phyloP scores from a whole-genome alignment of 257 asterid species.

The Haberlea rhodopensis region DNA sequence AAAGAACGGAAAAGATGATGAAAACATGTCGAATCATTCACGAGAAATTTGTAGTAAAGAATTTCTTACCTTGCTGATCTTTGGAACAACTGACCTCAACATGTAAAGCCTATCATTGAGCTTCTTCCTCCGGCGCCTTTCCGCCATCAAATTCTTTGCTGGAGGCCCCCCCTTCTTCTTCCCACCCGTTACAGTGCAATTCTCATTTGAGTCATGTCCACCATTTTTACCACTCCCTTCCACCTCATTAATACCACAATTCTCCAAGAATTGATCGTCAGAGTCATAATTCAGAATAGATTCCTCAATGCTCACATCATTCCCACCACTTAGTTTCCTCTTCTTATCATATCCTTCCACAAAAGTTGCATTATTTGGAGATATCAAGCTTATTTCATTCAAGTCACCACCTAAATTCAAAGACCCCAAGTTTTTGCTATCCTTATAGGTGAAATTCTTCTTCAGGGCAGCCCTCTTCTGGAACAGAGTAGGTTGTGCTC shows the following conservation, averaged over 20 bases:
- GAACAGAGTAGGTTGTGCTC: slow-evolving; percentile 82
- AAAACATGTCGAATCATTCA: slow-evolving; percentile 23
- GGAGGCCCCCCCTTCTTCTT: slow-evolving; percentile 94
- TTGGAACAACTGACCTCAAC: slow-evolving; percentile 93
- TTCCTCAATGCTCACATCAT: slow-evolving; percentile 64
- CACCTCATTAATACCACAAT: slow-evolving; percentile 17
- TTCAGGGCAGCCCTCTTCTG: slow-evolving; percentile 91
- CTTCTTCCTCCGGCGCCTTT: slow-evolving; percentile 89
- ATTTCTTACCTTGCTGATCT: slow-evolving; percentile 82
- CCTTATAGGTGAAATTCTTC: slow-evolving; percentile 36
- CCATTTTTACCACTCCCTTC: slow-evolving; percentile 44
- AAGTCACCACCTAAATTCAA: slow-evolving; percentile 40
- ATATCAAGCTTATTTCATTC: slow-evolving; percentile 27
- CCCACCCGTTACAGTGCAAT: slow-evolving; percentile 45
- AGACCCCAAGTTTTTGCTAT: slow-evolving; percentile 37
- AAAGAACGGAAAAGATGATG: slow-evolving; percentile 25
- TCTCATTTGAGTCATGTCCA: slow-evolving; percentile 43
- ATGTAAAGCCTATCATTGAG: slow-evolving; percentile 94
- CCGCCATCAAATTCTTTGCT: slow-evolving; percentile 97
- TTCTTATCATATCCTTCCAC: slow-evolving; percentile 26
- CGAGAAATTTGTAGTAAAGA: slow-evolving; percentile 34
- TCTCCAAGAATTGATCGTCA: slow-evolving; percentile 60
- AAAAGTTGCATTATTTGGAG: slow-evolving; percentile 19
- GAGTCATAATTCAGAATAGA: slow-evolving; percentile 75
- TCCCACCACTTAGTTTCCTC: slow-evolving; percentile 29